Conservation (phyloP, 306 rosid genomes). For the Adenanthera pavonina region DNA sequence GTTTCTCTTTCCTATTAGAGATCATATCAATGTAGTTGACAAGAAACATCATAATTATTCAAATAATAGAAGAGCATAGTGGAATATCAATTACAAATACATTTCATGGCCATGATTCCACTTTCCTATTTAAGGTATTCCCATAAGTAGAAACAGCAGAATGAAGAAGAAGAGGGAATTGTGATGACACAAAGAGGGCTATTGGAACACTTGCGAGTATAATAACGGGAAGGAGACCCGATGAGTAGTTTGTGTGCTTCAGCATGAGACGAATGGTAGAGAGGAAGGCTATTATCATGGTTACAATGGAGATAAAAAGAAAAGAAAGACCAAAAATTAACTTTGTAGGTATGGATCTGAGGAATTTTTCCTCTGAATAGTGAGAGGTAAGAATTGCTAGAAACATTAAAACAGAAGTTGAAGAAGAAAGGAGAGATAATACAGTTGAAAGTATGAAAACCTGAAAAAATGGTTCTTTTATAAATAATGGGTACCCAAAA, state of each 20-base stretch:
- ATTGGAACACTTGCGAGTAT: conserved; percentile 1
- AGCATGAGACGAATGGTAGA: background rate
- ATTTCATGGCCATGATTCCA: conserved; percentile 15
- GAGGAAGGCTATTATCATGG: conserved; percentile 23
- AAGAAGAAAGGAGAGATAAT: conserved; percentile 16
- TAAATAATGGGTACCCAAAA: background rate
- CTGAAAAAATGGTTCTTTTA: background rate
- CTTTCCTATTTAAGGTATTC: background rate
- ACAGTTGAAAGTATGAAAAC: background rate
- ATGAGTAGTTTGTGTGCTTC: background rate
- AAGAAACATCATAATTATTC: background rate
- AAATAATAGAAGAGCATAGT: background rate
- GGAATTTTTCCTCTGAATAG: conserved; percentile 22
- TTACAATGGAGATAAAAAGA: background rate
- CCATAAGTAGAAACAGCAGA: background rate
- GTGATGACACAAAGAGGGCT: background rate
- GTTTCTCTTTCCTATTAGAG: too few relatives aligned
- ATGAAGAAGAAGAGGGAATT: conserved; percentile 16
- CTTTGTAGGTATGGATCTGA: conserved; percentile 1
- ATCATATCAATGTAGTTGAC: too few relatives aligned
- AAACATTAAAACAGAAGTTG: conserved; percentile 17
- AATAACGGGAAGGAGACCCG: background rate
- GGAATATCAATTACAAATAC: background rate
- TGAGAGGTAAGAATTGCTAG: conserved; percentile 7
- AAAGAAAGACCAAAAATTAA: conserved; percentile 9